These are phyloP conservation scores for Sphagnum magellanicum DNA, from an alignment of 228 moss, liverwort and hornwort genomes.

Conservation along the genomic window DNA sequence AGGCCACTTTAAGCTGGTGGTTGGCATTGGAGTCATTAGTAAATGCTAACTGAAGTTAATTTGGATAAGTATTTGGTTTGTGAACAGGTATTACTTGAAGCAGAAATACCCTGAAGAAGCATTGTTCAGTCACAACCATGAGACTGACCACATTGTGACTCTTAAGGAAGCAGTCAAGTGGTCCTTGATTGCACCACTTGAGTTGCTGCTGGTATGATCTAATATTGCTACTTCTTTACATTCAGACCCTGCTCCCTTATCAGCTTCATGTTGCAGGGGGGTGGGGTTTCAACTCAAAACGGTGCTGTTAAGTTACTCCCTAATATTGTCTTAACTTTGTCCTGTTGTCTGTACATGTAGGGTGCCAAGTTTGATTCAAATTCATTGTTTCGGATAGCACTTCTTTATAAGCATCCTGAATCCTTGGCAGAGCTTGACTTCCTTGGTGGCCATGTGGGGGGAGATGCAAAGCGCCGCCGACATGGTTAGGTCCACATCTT, in stretches of 20 bases:
- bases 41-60: neutral
- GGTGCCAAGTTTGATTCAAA: conserved; percentile 73
- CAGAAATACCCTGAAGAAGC: conserved; percentile 47
- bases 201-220: conserved; percentile 59
- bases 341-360: conserved; percentile 24
- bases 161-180: conserved; percentile 93
- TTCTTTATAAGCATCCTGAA: conserved; percentile 80
- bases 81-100: conserved; percentile 82
- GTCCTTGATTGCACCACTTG: conserved; percentile 82
- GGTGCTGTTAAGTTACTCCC: neutral
- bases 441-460: conserved; percentile 40
- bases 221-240: too few species aligned
- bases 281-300: neutral
- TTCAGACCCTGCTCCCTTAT: neutral
- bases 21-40: neutral
- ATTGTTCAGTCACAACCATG: conserved; percentile 45
- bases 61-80: neutral
- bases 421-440: conserved; percentile 66
- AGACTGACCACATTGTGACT: conserved; percentile 66
- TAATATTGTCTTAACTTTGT: neutral
- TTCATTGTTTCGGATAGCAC: conserved; percentile 77
- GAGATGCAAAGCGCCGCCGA: conserved; percentile 76
- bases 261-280: neutral
- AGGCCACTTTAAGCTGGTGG: neutral
- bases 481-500: conserved; percentile 29